Evolutionary conservation across 2,329 filamentous ascomycete species (phyloP).

Genomic region (Penicillium hordei): DNA sequence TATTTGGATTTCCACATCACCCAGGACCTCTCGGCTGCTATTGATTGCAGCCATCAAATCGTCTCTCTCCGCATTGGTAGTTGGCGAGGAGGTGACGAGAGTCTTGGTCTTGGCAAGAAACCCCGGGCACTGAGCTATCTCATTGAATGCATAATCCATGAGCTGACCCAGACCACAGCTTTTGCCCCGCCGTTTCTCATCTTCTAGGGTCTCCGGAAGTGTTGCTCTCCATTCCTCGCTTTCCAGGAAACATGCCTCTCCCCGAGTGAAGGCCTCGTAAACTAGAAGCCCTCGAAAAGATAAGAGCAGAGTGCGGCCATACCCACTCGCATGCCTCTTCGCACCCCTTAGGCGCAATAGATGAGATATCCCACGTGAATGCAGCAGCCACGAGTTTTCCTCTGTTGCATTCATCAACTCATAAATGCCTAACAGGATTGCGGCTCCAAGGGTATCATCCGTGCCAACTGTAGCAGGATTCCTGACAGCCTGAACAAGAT

Average conservation of each 20-base stretch:
- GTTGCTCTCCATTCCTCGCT: constrained; percentile 16
- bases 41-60: constrained; percentile 7
- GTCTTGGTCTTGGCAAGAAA: constrained; percentile 16
- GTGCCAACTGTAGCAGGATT: constrained; percentile 12
- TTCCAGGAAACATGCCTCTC: constrained; percentile 24
- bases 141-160: constrained; percentile 22
- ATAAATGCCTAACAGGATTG: constrained; percentile 20
- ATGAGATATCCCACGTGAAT: constrained; percentile 19
- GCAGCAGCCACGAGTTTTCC: constrained; percentile 21
- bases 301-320: constrained; percentile 20
- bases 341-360: constrained; percentile 20
- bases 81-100: constrained; percentile 6
- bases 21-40: constrained; percentile 11
- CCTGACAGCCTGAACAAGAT: constrained; percentile 11
- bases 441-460: constrained; percentile 19
- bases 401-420: constrained; percentile 21
- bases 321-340: constrained; percentile 14
- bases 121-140: constrained; percentile 22
- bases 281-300: constrained; percentile 24
- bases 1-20: constrained; percentile 10
- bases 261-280: constrained; percentile 17
- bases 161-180: constrained; percentile 14
- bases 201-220: constrained; percentile 7
- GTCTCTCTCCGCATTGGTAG: not conserved
- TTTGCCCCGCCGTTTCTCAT: constrained; percentile 15